Percentiles rank a stretch among this genome's conserved stretches.
Evolutionary conservation across 208 protist species (phyloP).

Genomic region (Acanthamoeba castellanii): DNA sequence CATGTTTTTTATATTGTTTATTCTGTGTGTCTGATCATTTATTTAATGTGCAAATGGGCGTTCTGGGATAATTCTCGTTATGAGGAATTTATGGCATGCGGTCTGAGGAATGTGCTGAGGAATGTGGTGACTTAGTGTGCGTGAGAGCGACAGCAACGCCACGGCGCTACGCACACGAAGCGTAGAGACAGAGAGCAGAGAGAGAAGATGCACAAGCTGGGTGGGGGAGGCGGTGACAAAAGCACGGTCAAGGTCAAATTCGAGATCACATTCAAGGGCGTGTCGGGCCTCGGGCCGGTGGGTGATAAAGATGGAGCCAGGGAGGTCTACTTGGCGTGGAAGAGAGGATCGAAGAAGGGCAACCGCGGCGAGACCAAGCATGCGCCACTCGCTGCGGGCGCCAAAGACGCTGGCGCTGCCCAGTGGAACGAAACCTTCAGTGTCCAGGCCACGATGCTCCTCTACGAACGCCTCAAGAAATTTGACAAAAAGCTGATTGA

Average conservation of each 20-base stretch:
- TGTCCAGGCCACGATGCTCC: conserved; percentile 21
- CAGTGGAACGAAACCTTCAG: conserved; percentile 33
- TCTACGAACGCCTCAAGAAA: conserved; percentile 66
- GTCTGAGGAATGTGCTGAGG: no score
- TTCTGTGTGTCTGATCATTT: no score
- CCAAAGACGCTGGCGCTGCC: background rate
- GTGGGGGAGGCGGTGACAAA: conserved; percentile 36
- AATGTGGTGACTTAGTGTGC: no score
- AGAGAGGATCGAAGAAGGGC: conserved; percentile 52
- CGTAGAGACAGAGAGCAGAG: background rate
- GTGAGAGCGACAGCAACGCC: no score
- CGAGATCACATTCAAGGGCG: conserved; percentile 30
- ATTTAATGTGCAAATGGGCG: no score
- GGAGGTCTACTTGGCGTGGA: conserved; percentile 40
- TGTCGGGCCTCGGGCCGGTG: background rate
- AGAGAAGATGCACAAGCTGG: background rate
- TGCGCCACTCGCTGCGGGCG: background rate
- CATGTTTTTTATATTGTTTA: background rate
- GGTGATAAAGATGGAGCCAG: background rate
- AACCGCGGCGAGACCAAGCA: conserved; percentile 57
- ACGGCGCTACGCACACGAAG: no score
- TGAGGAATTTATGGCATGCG: no score
- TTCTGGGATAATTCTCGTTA: no score
- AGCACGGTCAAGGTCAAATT: conserved; percentile 69
- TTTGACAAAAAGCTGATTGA: conserved; percentile 36